phyloP scores from a whole-genome alignment of 768 basidiomycete genomes.

The Tylopilus subfusipes region DNA sequence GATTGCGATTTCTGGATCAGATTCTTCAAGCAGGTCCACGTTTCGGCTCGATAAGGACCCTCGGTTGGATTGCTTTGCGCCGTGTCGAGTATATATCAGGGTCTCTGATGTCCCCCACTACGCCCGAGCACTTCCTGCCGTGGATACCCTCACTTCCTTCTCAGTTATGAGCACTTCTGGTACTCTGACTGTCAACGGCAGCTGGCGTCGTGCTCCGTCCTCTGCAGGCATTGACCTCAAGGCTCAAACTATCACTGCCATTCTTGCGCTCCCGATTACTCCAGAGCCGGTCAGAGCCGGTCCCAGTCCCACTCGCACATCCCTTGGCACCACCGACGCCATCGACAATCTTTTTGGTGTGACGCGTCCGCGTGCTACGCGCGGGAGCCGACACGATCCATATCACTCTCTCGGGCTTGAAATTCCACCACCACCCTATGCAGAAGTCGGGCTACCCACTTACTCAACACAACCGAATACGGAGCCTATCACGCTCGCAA shows the following conservation, averaged over 20 bases:
- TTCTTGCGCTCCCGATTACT: slow-evolving; percentile 4
- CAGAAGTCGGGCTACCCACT: slow-evolving; percentile 30
- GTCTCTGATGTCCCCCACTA: too few relatives aligned
- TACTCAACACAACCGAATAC: slow-evolving; percentile 28
- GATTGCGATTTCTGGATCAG: too few relatives aligned
- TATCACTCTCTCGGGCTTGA: not conserved
- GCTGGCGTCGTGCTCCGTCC: too few relatives aligned
- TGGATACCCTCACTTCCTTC: too few relatives aligned
- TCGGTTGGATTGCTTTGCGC: too few relatives aligned
- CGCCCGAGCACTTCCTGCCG: too few relatives aligned
- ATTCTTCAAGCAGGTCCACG: too few relatives aligned
- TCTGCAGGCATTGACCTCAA: too few relatives aligned
- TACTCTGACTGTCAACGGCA: too few relatives aligned
- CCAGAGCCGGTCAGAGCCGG: slow-evolving; percentile 6
- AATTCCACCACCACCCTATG: slow-evolving; percentile 31
- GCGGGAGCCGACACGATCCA: slow-evolving; percentile 32
- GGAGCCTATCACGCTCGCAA: slow-evolving; percentile 44
- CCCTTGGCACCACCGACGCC: slow-evolving; percentile 4
- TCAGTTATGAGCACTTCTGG: too few relatives aligned
- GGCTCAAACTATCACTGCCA: slow-evolving; percentile 5
- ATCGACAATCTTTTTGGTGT: slow-evolving; percentile 32
- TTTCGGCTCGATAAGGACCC: too few relatives aligned
- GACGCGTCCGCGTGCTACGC: slow-evolving; percentile 21
- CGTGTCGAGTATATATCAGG: too few relatives aligned
- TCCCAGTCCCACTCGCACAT: slow-evolving; percentile 5